Evolutionary conservation across 2,329 filamentous ascomycete genomes (phyloP).

Genomic region (Phaeomoniella chlamydospora): DNA sequence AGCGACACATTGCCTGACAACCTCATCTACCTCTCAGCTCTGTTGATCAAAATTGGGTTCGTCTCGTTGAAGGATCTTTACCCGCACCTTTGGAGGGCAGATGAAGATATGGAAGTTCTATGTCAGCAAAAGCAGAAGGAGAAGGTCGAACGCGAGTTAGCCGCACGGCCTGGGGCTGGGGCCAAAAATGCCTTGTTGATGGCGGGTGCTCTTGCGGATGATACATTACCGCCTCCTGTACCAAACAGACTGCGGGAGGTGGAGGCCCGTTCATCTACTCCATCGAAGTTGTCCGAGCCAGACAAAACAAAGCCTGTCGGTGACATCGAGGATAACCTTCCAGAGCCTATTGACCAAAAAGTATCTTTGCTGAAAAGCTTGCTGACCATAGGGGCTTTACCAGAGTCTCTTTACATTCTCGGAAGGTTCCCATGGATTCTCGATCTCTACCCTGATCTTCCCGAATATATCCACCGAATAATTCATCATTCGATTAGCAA

Average conservation of each 20-base stretch:
- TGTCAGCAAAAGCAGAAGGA: slow-evolving; percentile 58
- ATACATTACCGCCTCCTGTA: slow-evolving; percentile 43
- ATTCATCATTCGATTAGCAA: slow-evolving; percentile 69
- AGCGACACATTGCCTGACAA: slow-evolving; percentile 77
- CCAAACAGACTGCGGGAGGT: slow-evolving; percentile 35
- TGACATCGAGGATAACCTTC: slow-evolving; percentile 36
- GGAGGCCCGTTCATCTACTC: slow-evolving; percentile 34
- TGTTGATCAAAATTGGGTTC: slow-evolving; percentile 94
- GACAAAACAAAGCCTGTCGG: slow-evolving; percentile 17
- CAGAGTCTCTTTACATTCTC: slow-evolving; percentile 82
- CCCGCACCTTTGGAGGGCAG: slow-evolving; percentile 74
- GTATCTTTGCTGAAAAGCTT: slow-evolving; percentile 70
- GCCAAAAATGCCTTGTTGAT: slow-evolving; percentile 70
- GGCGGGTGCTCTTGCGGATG: slow-evolving; percentile 77
- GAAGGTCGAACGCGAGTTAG: slow-evolving; percentile 62
- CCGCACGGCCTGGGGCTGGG: slow-evolving; percentile 53
- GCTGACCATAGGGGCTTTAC: slow-evolving; percentile 79
- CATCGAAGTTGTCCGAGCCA: slow-evolving; percentile 37
- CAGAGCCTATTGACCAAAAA: slow-evolving; percentile 78
- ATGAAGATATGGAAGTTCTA: slow-evolving; percentile 67
- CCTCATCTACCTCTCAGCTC: slow-evolving; percentile 75
- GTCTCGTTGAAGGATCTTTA: slow-evolving; percentile 85
- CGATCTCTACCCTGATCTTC: slow-evolving; percentile 68
- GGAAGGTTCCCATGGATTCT: slow-evolving; percentile 87
- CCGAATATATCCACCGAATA: slow-evolving; percentile 71